A percentile compares a stretch with the other conserved stretches of the same genome.
These are phyloP conservation scores for Yamadazyma pseudoaaseri DNA, from an alignment of 1,139 yeast genomes.

Conservation along the genomic window DNA sequence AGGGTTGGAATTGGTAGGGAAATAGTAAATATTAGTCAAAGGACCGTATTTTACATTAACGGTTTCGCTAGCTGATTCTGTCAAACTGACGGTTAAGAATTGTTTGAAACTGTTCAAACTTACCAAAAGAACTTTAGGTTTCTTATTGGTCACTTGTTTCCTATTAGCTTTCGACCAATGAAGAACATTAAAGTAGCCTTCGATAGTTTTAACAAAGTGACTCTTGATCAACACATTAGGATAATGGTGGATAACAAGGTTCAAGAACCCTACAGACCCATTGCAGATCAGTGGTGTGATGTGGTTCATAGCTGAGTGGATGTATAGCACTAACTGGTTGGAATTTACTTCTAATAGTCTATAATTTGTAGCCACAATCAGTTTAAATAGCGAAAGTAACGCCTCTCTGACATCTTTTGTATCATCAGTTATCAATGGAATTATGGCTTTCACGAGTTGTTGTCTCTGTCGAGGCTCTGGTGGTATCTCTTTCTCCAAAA, in stretches of 20 bases:
- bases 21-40: constrained; percentile 47
- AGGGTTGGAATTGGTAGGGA: constrained; percentile 51
- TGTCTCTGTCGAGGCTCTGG: constrained; percentile 54
- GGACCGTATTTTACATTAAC: constrained; percentile 31
- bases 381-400: constrained; percentile 50
- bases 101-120: constrained; percentile 41
- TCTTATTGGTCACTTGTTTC: constrained; percentile 19
- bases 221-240: constrained; percentile 53
- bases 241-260: constrained; percentile 47
- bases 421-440: constrained; percentile 62
- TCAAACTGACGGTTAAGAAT: constrained; percentile 9
- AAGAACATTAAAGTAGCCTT: constrained; percentile 55
- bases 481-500: constrained; percentile 48
- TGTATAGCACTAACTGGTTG: constrained; percentile 63
- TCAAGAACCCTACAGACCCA: constrained; percentile 65
- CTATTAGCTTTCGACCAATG: constrained; percentile 56
- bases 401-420: constrained; percentile 65
- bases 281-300: constrained; percentile 71
- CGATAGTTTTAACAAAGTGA: constrained; percentile 58
- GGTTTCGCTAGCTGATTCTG: constrained; percentile 21
- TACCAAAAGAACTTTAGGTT: constrained; percentile 42
- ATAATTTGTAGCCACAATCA: constrained; percentile 50
- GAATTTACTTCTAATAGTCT: constrained; percentile 68
- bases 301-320: constrained; percentile 96
- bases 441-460: constrained; percentile 53